These are phyloP conservation scores for Rhodotorula mucilaginosa DNA, from an alignment of 1,284 basidiomycete genomes.

Conservation along the genomic window DNA sequence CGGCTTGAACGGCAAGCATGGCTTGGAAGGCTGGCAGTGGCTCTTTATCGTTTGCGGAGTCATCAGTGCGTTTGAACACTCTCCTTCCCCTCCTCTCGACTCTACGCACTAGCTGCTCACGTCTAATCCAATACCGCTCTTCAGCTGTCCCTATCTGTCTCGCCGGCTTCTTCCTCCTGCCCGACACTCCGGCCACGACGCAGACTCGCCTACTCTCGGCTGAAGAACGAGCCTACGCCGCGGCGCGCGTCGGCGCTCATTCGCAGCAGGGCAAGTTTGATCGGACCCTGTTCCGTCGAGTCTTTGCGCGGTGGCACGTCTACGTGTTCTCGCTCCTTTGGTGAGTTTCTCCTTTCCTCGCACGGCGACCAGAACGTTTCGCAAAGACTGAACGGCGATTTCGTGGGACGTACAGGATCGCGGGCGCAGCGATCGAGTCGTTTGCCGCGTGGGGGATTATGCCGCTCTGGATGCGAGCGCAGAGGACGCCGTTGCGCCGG, in stretches of 20 bases:
- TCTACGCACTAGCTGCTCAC: conserved; percentile 38
- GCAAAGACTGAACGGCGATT: too few species aligned
- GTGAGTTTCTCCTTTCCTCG: background rate
- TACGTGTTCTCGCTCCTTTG: conserved; percentile 6
- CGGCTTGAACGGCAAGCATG: conserved; percentile 57
- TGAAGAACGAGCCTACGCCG: conserved; percentile 45
- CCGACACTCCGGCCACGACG: conserved; percentile 62
- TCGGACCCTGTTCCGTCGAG: conserved; percentile 56
- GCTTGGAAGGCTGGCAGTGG: conserved; percentile 68
- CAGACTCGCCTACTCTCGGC: conserved; percentile 51
- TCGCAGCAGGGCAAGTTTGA: conserved; percentile 53
- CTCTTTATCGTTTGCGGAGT: conserved; percentile 69
- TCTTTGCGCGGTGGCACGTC: conserved; percentile 62
- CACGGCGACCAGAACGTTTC: background rate
- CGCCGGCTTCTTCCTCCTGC: conserved; percentile 69
- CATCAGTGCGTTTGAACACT: conserved; percentile 59
- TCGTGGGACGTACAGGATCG: background rate
- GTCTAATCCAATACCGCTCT: background rate
- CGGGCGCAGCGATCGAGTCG: conserved; percentile 54
- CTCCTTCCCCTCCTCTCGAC: conserved; percentile 46
- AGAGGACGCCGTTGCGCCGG: conserved; percentile 33
- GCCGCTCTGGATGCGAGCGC: conserved; percentile 68
- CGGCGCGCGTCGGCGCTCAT: conserved; percentile 21
- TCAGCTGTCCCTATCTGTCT: conserved; percentile 49
- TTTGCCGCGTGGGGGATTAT: conserved; percentile 70